These are phyloP conservation scores for Aspergillus piperis DNA, from an alignment of 2,329 filamentous ascomycete species.

Conservation along the genomic window DNA sequence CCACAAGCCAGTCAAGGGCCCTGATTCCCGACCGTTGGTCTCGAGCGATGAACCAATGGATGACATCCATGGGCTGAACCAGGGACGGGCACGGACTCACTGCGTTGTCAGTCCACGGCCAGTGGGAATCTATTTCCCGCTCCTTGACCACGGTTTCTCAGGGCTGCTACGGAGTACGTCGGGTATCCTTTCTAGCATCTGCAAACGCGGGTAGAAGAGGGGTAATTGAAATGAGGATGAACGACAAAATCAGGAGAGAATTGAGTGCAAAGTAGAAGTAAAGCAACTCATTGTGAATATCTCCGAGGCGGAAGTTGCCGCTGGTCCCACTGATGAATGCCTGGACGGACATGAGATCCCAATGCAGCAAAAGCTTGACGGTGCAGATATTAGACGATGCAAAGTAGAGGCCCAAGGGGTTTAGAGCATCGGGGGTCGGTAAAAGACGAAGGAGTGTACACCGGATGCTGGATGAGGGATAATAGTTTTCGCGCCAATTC, in stretches of 20 bases:
- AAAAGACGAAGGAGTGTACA: not conserved
- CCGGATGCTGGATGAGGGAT: not conserved
- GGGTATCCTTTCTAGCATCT: not conserved
- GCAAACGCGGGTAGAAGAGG: not conserved
- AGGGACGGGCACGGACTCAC: constrained; percentile 1
- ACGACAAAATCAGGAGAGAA: too few species aligned
- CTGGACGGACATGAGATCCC: not conserved
- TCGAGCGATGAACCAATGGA: not conserved
- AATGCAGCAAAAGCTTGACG: constrained; percentile 1
- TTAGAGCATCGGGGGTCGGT: too few species aligned
- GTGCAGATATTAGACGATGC: too few species aligned
- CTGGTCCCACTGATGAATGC: not conserved
- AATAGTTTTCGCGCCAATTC: not conserved
- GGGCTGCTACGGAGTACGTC: not conserved
- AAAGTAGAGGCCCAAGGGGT: too few species aligned
- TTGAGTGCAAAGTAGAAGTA: not conserved
- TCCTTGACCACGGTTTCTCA: not conserved
- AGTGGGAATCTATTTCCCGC: not conserved
- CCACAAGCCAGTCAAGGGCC: constrained; percentile 1
- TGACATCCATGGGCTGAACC: not conserved
- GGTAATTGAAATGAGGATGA: too few species aligned
- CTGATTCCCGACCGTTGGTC: constrained; percentile 2
- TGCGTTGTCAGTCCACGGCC: not conserved
- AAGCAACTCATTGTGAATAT: not conserved
- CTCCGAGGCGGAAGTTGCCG: not conserved